Evolutionary conservation across 306 rosid species (phyloP), one percentile per base, ranked within the genome.

Genomic region (Pyrus communis): DNA sequence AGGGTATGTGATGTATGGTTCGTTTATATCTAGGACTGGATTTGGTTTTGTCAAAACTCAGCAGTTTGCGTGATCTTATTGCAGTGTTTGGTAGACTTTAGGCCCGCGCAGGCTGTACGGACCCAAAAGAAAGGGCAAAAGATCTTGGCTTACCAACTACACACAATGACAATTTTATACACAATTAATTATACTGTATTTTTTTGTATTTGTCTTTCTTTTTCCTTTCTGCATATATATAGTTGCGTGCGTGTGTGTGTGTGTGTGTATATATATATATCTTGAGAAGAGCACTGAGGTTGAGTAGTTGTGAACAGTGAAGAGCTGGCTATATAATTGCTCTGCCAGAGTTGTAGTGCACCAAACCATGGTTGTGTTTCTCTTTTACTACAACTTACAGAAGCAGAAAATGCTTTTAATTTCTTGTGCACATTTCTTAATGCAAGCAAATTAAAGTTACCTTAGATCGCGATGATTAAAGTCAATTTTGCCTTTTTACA

Each of bases 21-120:
- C 45, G 67, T 15, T 64, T 64, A 69, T 72, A 40, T 55, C 28
- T 64, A 3, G 52, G 52, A 33, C 35, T 69, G 71, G 74, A 62
- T 74, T 74, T 69, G 51, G 21, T 51, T 17, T 74, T 52, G 63
- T 31, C 17, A 68, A 64, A 33, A 62, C 71, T 35, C 22, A 57
- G 2, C 49, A 25, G 77, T 77, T 82, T 51, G 77, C 80, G 80
- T 69, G 82, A 69, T 78, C 42, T 82, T 78, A 23, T 63, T 52
- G 82, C 60, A 52, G 60, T 78, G 70, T 63, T 82, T 74, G 85
- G 82, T 78, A 43, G 21, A 21, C 8, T 58, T 58, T 21, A 58
- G 60, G 54, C 33, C 18, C 9, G 3, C 63, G 23, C 40, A 55
- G 68, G 61, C 27, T 40, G n/a, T 60, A 40, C 22, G 25, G 40